These are phyloP conservation scores for Geranium brycei DNA, from an alignment of 345 rosid genomes.

Conservation along the genomic window DNA sequence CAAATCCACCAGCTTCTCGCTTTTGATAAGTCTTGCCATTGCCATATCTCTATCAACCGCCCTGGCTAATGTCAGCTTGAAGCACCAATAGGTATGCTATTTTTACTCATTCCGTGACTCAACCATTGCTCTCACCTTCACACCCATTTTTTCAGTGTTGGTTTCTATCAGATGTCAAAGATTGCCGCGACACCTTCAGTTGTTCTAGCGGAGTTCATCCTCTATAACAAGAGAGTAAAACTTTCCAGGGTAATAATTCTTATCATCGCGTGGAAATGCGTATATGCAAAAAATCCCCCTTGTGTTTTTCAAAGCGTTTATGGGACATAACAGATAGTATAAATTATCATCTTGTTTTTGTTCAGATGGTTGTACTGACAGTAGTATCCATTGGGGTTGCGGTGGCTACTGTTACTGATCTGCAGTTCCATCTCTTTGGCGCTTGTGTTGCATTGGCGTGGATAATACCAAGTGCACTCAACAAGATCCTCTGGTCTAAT, in stretches of 20 bases:
- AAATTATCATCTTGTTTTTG: not conserved
- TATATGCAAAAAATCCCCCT: not conserved
- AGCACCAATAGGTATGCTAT: constrained; percentile 66
- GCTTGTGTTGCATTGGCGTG: constrained; percentile 83
- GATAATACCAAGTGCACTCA: constrained; percentile 87
- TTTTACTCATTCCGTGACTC: not conserved
- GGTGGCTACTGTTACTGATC: constrained; percentile 86
- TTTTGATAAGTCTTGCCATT: constrained; percentile 58
- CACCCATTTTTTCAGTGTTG: constrained; percentile 40
- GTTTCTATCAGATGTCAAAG: constrained; percentile 97
- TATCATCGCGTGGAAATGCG: not conserved
- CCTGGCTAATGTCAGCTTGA: constrained; percentile 94
- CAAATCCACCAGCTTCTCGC: constrained; percentile 38
- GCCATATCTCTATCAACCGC: constrained; percentile 94
- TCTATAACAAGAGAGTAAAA: constrained; percentile 58
- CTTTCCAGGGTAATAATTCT: constrained; percentile 48
- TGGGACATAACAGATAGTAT: not conserved
- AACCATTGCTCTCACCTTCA: not conserved
- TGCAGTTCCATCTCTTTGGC: constrained; percentile 82
- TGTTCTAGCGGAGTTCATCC: constrained; percentile 76
- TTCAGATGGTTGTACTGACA: constrained; percentile 67
- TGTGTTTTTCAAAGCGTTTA: not conserved
- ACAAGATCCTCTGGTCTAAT: constrained; percentile 90
- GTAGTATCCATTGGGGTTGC: constrained; percentile 82
- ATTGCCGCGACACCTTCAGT: constrained; percentile 89